A percentile compares a stretch with the other conserved stretches of the same genome.
Conservation (phyloP, 441 rosid species). For the Francoa sonchifolia region DNA sequence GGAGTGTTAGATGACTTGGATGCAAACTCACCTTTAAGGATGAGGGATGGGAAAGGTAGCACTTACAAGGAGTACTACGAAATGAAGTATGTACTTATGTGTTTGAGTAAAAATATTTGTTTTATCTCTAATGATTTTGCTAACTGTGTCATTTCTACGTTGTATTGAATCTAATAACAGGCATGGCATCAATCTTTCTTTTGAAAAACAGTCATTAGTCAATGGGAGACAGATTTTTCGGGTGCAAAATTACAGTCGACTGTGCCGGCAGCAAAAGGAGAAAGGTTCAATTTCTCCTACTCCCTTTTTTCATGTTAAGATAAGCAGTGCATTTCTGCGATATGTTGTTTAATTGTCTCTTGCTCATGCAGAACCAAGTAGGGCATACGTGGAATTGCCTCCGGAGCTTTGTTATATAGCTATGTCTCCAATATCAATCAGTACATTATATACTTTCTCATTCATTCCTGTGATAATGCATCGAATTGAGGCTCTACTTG, state of each 20-base stretch:
- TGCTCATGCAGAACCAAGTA: conserved; percentile 33
- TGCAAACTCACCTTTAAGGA: conserved; percentile 34
- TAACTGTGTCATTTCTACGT: no score
- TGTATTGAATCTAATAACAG: no score
- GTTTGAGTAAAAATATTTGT: no score
- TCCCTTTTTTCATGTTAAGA: neutral
- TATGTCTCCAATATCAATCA: conserved; percentile 55
- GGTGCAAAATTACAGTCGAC: conserved; percentile 33
- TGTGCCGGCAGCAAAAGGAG: conserved; percentile 30
- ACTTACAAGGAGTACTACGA: conserved; percentile 47
- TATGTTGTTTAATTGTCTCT: neutral
- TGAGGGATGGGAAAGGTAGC: conserved; percentile 24
- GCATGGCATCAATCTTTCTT: conserved; percentile 29
- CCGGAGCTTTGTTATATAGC: conserved; percentile 68
- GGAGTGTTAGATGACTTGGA: conserved; percentile 32
- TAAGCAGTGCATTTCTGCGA: neutral
- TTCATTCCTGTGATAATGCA: conserved; percentile 73
- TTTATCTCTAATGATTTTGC: no score
- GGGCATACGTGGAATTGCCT: conserved; percentile 57
- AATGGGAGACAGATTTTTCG: conserved; percentile 45
- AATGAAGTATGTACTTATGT: conserved; percentile 26
- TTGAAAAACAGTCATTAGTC: conserved; percentile 32
- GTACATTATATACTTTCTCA: conserved; percentile 55
- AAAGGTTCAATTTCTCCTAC: conserved; percentile 34
- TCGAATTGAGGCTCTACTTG: conserved; percentile 63